Evolutionary conservation across 345 rosid genomes (phyloP), one percentile per base, ranked within the genome.

Genomic region (Iberis pinnata): DNA sequence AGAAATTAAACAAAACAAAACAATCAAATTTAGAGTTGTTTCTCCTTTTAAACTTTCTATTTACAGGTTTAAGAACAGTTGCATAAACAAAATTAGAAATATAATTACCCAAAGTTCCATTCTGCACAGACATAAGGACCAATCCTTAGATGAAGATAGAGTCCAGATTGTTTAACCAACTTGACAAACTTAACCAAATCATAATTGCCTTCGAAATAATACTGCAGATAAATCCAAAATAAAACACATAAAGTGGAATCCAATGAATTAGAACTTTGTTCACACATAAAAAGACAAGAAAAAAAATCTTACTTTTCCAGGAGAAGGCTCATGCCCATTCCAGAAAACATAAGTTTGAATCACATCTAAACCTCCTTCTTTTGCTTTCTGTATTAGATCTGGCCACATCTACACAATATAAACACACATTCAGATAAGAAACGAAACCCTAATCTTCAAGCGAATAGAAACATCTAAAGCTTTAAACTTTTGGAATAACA

Each of bases 91-190:
- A 57, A 24, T 32, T 13, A 41, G 60, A 33, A 15, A 25, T n/a
- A 39, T 48, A 44, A 46, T 70, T 83, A 93, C 99, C 99, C 97
- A 42, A 93, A 88, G 71, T 93, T 88, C 97, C 97, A 93, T 61
- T 93, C 97, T 4, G 99, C 99, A 65, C 99, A 93, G 67, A 83
- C 84, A 77, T 93, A 93, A 68, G 97, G 99, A 63, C 99, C 99
- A 75, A 93, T 74, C 78, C 99, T 78, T 40, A 93, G 90, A 78
- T 93, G 80, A 72, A 80, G 87, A 76, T 78, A 83, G 29, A 93
- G 95, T 13, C 97, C 99, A 43, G 94, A 87, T 61, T 86, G 78
- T 64, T 78, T 35, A 67, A 65, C 88, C 74, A 85, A 72, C 83
- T 83, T 88, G 69, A 93, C 68, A 63, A 93, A 93, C 73, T 76